phyloP scores from a whole-genome alignment of 2,329 filamentous ascomycete genomes.

The Diaporthe ampelina region DNA sequence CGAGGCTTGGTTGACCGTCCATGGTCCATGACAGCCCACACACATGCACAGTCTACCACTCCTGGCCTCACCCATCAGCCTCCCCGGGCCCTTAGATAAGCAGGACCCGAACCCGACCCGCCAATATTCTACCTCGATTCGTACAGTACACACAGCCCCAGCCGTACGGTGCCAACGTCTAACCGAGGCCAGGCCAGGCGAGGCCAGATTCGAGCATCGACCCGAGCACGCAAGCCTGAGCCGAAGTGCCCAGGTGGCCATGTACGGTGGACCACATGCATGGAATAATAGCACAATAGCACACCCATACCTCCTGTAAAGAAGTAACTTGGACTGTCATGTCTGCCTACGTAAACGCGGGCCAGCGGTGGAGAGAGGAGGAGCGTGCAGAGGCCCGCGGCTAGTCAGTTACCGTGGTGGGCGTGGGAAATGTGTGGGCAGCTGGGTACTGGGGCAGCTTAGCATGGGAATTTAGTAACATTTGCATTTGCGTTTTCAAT shows the following conservation, averaged over 20 bases:
- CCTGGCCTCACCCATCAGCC: background rate
- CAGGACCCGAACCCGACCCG: background rate
- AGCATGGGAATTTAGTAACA: slow-evolving; percentile 23
- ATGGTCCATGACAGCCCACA: background rate
- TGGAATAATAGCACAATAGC: background rate
- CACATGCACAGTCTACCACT: too few relatives aligned
- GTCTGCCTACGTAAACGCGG: background rate
- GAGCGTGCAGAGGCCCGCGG: background rate
- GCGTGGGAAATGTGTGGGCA: background rate
- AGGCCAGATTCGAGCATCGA: slow-evolving; percentile 22
- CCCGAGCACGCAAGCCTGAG: background rate
- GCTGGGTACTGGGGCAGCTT: background rate
- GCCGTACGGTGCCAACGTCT: slow-evolving; percentile 11
- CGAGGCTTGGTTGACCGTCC: background rate
- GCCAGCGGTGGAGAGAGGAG: background rate
- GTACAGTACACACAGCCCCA: slow-evolving; percentile 8
- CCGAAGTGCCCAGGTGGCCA: background rate
- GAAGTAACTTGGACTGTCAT: background rate
- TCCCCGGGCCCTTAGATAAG: background rate
- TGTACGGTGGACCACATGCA: background rate
- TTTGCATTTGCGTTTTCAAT: slow-evolving; percentile 1
- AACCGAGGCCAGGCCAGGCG: slow-evolving; percentile 15
- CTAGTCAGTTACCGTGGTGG: background rate
- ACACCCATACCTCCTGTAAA: background rate
- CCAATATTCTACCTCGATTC: background rate